Evolutionary conservation across 2,329 filamentous ascomycete species (phyloP), one percentile per base, ranked within the genome.

Genomic region (Cercospora brassicicola): DNA sequence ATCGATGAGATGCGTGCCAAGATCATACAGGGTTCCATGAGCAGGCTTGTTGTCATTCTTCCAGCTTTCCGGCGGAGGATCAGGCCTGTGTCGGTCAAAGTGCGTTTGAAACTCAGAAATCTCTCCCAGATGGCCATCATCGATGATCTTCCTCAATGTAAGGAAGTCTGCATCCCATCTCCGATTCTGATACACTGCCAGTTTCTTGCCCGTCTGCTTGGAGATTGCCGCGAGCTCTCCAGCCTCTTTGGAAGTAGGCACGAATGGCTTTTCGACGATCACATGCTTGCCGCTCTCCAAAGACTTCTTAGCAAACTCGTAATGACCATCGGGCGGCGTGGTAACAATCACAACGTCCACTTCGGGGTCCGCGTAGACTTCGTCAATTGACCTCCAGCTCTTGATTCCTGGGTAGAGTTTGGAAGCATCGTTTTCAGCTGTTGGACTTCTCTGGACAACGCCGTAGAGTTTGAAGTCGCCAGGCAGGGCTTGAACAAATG

Each of bases 211-310:
- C 15, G 73, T 80, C 68, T 76, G 75, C 69, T 77, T 72, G 1
- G 80, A 78, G 61, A 81, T 76, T 31, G 76, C 76, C 55, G 78
- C 84, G 6, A 94, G 86, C 72, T 87, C 80, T 36, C 87, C 84
- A 10, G 91, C 91, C 79, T 94, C 89, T 67, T 86, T 83, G 1
- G 86, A 83, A 1, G 89, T 91, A 20, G 91, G 89, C 11, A 92
- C 90, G 77, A 94, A 94, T 2, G 92, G 92, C 82, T 94, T 94
- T 82, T 94, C 92, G 59, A 91, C 90, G 62, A 94, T 83, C 28
- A 94, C 90, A 78, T 94, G 89, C 82, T 94, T 94, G 73, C 89
- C 89, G 9, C 86, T 83, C 76, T 90, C 84, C 59, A 94, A 83
- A 0, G 90, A 89, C 62, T 86, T 79, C 78, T 88, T 88, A 39